Percentiles rank a stretch among this genome's conserved stretches.
These are phyloP conservation scores for Corrigiola litoralis DNA, from an alignment of 179 eudicot genomes.

Conservation along the genomic window DNA sequence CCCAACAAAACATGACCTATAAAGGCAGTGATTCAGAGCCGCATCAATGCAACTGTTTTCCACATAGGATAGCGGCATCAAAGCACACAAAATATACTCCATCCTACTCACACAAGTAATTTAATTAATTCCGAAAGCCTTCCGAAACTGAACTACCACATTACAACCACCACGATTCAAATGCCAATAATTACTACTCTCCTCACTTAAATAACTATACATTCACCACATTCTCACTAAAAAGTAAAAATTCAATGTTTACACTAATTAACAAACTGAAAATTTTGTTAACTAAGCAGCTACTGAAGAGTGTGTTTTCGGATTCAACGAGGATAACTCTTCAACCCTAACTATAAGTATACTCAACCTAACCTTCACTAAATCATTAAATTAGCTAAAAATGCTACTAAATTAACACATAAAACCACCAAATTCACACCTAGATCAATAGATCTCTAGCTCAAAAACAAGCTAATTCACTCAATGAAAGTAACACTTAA, in stretches of 20 bases:
- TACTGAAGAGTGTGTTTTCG: not conserved
- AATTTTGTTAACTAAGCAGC: not conserved
- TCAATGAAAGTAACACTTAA: not conserved
- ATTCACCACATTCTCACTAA: too few species aligned
- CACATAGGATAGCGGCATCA: too few species aligned
- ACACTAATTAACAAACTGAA: not conserved
- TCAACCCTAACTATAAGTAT: not conserved
- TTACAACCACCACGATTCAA: not conserved
- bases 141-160: not conserved
- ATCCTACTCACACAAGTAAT: too few species aligned
- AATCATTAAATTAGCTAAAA: not conserved
- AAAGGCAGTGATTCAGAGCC: too few species aligned
- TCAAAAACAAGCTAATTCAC: not conserved
- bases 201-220: too few species aligned
- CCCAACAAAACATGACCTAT: too few species aligned
- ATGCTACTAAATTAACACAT: not conserved
- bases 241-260: not conserved
- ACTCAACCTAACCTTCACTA: not conserved
- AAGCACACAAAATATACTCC: too few species aligned
- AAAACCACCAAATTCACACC: not conserved
- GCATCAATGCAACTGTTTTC: too few species aligned
- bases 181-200: too few species aligned
- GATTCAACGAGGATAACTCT: not conserved
- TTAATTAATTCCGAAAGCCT: not conserved
- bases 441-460: slow-evolving; percentile 1